These are phyloP conservation scores for Entonaema liquescens DNA, from an alignment of 495 filamentous ascomycete species.

Conservation along the genomic window DNA sequence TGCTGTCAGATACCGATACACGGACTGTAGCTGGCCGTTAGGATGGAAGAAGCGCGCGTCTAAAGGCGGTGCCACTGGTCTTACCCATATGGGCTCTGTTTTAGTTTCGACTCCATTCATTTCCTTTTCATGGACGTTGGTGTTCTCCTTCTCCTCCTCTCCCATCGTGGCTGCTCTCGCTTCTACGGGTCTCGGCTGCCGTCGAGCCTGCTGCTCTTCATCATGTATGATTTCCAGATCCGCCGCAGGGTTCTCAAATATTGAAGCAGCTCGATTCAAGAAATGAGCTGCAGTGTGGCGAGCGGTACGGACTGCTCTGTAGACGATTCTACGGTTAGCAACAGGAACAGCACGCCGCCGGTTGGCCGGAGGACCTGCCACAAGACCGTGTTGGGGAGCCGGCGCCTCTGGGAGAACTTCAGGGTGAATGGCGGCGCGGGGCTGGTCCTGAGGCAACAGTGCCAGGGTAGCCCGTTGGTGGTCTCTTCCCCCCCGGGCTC, in stretches of 20 bases:
- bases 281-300: not conserved
- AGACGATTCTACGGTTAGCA: not conserved
- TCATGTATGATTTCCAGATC: not conserved
- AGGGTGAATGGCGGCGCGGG: not conserved
- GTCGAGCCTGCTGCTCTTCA: not conserved
- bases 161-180: not conserved
- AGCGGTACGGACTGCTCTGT: not conserved
- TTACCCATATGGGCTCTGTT: not conserved
- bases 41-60: constrained; percentile 35
- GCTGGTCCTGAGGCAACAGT: not conserved
- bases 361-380: not conserved
- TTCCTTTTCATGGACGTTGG: not conserved
- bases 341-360: not conserved
- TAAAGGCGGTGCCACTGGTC: constrained; percentile 21
- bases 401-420: not conserved
- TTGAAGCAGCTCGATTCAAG: not conserved
- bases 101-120: not conserved
- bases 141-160: not conserved
- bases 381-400: not conserved
- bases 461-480: not conserved
- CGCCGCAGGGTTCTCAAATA: not conserved
- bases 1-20: constrained; percentile 29
- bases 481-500: not conserved
- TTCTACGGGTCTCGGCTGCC: not conserved
- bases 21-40: constrained; percentile 23